Conservation (phyloP, 75 land plant genomes). For the Isoetes taiwanensis region DNA sequence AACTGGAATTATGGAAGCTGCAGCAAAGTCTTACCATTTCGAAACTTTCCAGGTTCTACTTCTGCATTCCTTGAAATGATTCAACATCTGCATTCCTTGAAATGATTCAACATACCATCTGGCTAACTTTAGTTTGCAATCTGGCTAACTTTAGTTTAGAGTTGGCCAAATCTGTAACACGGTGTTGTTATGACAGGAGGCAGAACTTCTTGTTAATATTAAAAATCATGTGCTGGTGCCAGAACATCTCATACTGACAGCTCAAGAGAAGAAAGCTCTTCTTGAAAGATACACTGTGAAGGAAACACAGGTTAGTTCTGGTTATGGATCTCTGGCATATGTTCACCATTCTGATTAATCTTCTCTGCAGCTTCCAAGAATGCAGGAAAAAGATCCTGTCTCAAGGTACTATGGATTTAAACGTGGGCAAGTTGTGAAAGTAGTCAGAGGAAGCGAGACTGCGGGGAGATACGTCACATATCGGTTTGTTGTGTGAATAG, state of each 20-base stretch:
- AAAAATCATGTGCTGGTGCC: slow-evolving; percentile 72
- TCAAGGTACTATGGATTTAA: slow-evolving; percentile 79
- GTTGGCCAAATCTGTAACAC: no score
- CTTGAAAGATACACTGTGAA: slow-evolving; percentile 52
- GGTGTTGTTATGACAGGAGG: slow-evolving; percentile 29
- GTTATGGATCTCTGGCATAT: neutral
- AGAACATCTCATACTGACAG: slow-evolving; percentile 38
- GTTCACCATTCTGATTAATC: no score
- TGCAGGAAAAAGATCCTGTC: slow-evolving; percentile 73
- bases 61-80: no score
- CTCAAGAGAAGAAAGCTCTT: slow-evolving; percentile 54
- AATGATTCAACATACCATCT: neutral
- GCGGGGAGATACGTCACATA: slow-evolving; percentile 65
- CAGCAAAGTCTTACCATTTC: slow-evolving; percentile 58
- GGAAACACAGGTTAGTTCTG: slow-evolving; percentile 53
- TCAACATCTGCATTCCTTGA: neutral
- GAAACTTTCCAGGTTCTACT: slow-evolving; percentile 72
- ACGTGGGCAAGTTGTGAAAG: slow-evolving; percentile 74
- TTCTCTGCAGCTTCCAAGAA: slow-evolving; percentile 73
- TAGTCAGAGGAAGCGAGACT: slow-evolving; percentile 50
- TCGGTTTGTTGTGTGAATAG: slow-evolving; percentile 61
- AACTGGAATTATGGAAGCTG: slow-evolving; percentile 38
- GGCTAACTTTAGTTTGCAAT: no score
- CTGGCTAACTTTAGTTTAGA: no score
- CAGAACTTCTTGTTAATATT: slow-evolving; percentile 67